Evolutionary conservation across 495 filamentous ascomycete species (phyloP), one percentile per base, ranked within the genome.

Genomic region (Platismatia glauca): DNA sequence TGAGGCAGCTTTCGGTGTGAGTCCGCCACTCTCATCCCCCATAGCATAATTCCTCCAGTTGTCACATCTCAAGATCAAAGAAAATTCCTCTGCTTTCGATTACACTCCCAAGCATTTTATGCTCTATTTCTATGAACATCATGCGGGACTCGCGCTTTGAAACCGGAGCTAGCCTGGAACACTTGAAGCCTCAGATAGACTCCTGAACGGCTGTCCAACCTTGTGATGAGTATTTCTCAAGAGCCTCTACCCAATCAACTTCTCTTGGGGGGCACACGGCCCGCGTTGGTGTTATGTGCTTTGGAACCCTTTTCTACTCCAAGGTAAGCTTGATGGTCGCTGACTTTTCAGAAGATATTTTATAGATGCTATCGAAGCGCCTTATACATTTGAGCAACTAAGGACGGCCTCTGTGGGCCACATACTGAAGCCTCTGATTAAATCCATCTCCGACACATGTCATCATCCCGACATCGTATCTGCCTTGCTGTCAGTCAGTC

Each of bases 311-410:
- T 44, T 31, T 6, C 15, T 5, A 2, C 0, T 4, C 4, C 29
- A 0, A 52, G 1, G 16, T 13, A 24, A 29, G 48, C 7, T 18
- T 31, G 8, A 11, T 41, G 39, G 57, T 64, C 35, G 63, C 68
- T 65, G 68, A 66, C 48, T 35, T 37, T 39, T 64, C 29, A 58
- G 64, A 69, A 89, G 86, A 65, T 91, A 84, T 71, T 78, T 93
- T 46, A 74, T 80, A 53, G 80, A 84, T 35, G 81, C 83, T 5
- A 80, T 95, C 37, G 78, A 83, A 38, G 76, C 84, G 41, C 84
- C 88, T 15, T 81, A 84, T 69, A 89, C 86, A 33, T 94, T 92
- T 68, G 90, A 94, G 61, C 87, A 94, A 69, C 81, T 95, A 48
- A 79, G 87, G 59, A 87, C 83, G 20, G 84, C 84, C 4, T 74